Percentiles rank a stretch among this genome's conserved stretches.
Evolutionary conservation across 441 rosid genomes (phyloP).

Genomic region (Croton laevigatus): DNA sequence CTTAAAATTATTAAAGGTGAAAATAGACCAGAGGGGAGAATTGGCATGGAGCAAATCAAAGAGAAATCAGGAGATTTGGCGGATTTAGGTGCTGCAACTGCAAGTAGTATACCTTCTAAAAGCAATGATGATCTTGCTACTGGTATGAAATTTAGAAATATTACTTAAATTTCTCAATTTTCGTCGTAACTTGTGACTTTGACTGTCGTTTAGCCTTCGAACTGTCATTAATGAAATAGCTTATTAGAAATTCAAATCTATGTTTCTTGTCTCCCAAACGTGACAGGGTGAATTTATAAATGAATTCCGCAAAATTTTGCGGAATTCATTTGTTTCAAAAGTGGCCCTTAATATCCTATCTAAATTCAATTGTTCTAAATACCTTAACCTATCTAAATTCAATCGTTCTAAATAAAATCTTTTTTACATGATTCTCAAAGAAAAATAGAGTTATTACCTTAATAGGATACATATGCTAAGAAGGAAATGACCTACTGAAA

Average conservation of each 20-base stretch:
- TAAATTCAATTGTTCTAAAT: background rate
- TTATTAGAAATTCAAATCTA: no score
- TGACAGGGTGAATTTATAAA: no score
- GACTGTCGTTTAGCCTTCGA: background rate
- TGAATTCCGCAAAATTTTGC: no score
- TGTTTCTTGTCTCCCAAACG: no score
- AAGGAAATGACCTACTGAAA: no score
- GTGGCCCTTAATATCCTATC: background rate
- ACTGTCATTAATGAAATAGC: background rate
- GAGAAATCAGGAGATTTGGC: conserved; percentile 3
- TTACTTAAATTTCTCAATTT: background rate
- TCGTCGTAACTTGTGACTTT: background rate
- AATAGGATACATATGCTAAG: no score
- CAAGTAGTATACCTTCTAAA: conserved; percentile 8
- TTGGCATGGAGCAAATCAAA: conserved; percentile 2
- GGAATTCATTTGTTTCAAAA: no score
- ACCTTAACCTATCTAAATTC: no score
- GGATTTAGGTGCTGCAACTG: conserved; percentile 8
- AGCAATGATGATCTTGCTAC: conserved; percentile 20
- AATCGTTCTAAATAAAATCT: no score
- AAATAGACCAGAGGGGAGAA: conserved; percentile 3
- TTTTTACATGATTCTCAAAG: no score
- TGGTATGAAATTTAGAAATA: conserved; percentile 23
- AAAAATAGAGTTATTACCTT: no score
- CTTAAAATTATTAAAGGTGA: conserved; percentile 27